Evolutionary conservation across 352 stramenopile species (phyloP).

Genomic region (Phytophthora fragariaefolia): DNA sequence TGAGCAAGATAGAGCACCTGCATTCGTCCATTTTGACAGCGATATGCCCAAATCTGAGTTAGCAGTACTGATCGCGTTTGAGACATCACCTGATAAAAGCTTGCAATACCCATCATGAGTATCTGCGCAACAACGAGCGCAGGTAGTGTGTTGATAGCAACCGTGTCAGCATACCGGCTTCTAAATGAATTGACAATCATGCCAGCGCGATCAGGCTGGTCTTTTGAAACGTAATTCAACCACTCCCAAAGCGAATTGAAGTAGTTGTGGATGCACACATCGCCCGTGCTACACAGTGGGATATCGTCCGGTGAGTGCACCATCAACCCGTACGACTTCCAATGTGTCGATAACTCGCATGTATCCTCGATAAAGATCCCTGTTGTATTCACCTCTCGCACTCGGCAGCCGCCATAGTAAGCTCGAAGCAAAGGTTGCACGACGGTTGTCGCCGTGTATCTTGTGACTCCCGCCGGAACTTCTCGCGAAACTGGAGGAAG

Average conservation of each 20-base stretch:
- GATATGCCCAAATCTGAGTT: neutral
- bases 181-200: conserved; percentile 2
- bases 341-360: neutral
- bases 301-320: conserved; percentile 5
- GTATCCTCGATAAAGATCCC: conserved; percentile 1
- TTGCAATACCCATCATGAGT: neutral
- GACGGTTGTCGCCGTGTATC: neutral
- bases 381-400: conserved; percentile 1
- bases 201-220: neutral
- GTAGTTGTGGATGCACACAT: conserved; percentile 2
- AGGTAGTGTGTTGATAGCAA: neutral
- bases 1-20: conserved; percentile 1
- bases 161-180: neutral
- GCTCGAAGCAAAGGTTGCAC: neutral
- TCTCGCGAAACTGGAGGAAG: neutral
- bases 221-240: neutral
- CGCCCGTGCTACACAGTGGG: neutral
- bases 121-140: neutral
- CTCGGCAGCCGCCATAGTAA: neutral
- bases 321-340: neutral
- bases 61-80: neutral
- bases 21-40: neutral
- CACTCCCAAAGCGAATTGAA: conserved; percentile 5
- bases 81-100: conserved; percentile 3
- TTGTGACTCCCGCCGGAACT: neutral